Evolutionary conservation across 345 rosid genomes (phyloP).

Genomic region (Populus alba): DNA sequence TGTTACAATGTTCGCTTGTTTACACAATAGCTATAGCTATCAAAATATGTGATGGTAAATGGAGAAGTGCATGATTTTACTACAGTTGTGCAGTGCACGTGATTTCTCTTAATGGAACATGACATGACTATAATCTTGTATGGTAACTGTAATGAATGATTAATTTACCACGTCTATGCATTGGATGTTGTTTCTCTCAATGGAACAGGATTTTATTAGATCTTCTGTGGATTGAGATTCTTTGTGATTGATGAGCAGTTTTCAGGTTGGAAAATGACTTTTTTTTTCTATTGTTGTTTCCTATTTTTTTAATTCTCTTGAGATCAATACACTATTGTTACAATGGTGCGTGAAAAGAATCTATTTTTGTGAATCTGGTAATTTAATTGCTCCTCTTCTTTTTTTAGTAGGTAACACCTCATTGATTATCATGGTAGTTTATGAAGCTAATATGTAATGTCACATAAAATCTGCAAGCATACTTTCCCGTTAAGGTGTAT

Average conservation of each 20-base stretch:
- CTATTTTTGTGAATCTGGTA: background rate
- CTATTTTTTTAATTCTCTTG: background rate
- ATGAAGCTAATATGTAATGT: too few species aligned
- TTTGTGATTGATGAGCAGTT: too few species aligned
- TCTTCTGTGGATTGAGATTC: background rate
- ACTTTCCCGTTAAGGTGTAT: too few species aligned
- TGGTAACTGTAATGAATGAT: too few species aligned
- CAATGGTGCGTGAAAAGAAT: background rate
- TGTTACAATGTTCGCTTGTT: background rate
- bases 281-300: background rate
- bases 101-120: background rate
- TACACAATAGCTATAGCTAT: background rate
- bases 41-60: background rate
- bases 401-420: too few species aligned
- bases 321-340: background rate
- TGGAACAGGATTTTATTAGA: background rate
- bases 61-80: background rate
- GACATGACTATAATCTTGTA: background rate
- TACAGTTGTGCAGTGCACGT: background rate
- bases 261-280: too few species aligned
- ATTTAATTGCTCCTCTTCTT: background rate
- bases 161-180: background rate
- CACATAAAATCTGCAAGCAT: too few species aligned
- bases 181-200: background rate
- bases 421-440: too few species aligned